These are phyloP conservation scores for Penicillium lagena DNA, from an alignment of 495 filamentous ascomycete genomes.

Conservation along the genomic window DNA sequence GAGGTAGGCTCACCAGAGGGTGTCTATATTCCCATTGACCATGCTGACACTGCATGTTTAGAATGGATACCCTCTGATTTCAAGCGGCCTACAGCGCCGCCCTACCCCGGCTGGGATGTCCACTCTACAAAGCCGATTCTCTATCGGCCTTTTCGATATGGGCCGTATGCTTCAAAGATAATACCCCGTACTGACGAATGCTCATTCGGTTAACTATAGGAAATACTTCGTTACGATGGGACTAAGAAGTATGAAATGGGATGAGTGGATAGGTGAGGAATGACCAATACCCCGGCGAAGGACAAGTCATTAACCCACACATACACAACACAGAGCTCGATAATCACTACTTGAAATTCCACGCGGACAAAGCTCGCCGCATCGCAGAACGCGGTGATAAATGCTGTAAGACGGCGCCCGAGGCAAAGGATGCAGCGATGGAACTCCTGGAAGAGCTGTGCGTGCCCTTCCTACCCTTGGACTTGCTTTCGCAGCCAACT, in stretches of 20 bases:
- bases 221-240: slow-evolving; percentile 80
- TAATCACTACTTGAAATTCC: slow-evolving; percentile 71
- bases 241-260: slow-evolving; percentile 67
- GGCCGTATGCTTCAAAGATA: slow-evolving; percentile 40
- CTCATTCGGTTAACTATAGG: slow-evolving; percentile 6
- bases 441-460: slow-evolving; percentile 76
- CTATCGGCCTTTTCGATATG: slow-evolving; percentile 81
- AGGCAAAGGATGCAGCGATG: slow-evolving; percentile 68
- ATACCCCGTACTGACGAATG: too few species aligned
- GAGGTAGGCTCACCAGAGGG: slow-evolving; percentile 19
- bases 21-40: not conserved
- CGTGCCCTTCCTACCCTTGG: not conserved
- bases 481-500: not conserved
- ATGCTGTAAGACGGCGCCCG: slow-evolving; percentile 65
- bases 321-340: slow-evolving; percentile 56
- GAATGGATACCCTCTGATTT: slow-evolving; percentile 70
- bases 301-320: slow-evolving; percentile 2
- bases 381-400: slow-evolving; percentile 65
- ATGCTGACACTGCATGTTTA: slow-evolving; percentile 7
- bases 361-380: slow-evolving; percentile 64
- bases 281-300: not conserved
- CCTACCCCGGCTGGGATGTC: slow-evolving; percentile 70
- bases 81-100: slow-evolving; percentile 56
- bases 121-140: slow-evolving; percentile 67
- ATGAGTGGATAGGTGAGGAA: slow-evolving; percentile 67